Base-by-base conservation (phyloP, 225 moss, liverwort and hornwort genomes). In the Physcomitrium patens region DNA sequence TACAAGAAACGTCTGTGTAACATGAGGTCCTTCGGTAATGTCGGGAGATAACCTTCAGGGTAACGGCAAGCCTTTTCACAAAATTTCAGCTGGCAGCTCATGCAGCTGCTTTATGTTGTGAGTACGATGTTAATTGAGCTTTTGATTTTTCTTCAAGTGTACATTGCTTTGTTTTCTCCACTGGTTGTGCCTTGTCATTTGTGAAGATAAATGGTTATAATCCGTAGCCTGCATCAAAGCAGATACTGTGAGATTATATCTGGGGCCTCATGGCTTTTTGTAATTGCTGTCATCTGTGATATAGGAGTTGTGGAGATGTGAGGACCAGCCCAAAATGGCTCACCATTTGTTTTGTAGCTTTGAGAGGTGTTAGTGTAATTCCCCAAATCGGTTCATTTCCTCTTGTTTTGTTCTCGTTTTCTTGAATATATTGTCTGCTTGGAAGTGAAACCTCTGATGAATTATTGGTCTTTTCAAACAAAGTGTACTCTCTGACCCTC, bases 81-180 rank as follows among this genome's bases (percentile, higher is more conserved):
- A 19, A 42, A n/a, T 69, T 50, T 26, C 64, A 71, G 62, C 51
- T 68, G 55, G 67, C 45, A 37, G 23, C 23, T 70, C 46, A 60
- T 41, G 18, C 47, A 49, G 42, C 71, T 69, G n/a, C 64, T 26
- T 66, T 24, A 14, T 53, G 59, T 50, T 65, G 53, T 53, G 52
- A 72, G 18, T 68, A 78, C 24, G 44, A 24, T 72, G 52, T 59
- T 81, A 20, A 46, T 72, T 44, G 37, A 67, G 67, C 26, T 76
- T 44, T 43, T 66, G 31, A 43, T 77, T 47, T n/a, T 46, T 37
- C 60, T 51, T 48, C 43, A 60, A 65, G n/a, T 72, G 71, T 59
- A 50, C 46, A 64, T 64, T 68, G 52, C 46, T 12, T 52, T 52
- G 64, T 69, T 12, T 61, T 12, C 53, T 67, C 61, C 67, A 28